Base-by-base conservation (phyloP, 306 rosid species). In the Gastrolobium villosum region DNA sequence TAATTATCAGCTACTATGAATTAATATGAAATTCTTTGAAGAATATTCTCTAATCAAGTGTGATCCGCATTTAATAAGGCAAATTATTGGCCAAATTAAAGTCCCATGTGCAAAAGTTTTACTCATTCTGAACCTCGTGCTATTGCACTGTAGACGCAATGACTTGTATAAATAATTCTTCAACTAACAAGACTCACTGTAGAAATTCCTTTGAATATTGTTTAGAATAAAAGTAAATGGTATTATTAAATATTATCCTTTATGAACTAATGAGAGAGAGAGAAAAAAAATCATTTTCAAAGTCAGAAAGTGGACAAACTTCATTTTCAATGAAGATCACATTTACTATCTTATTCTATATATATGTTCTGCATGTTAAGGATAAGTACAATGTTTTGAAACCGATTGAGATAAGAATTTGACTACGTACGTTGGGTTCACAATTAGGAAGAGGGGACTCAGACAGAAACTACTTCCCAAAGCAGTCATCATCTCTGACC, bases 251-350 rank as follows among this genome's bases (percentile, higher is more conserved):
- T 55, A 53, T 41, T 74, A 64, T 11, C 65, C 64, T 61, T 20
- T 44, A 43, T 30, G 79, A 59, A 15, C 52, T 4, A 54, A 26
- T 30, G 6, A 55, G 28, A 57, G 68, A 46, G 31, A 2, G 60
- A 40, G 46, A 65, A 69, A 49, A 34, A 7, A 34, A 46, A 60
- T 50, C 63, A 15, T 55, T 65, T 82, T 79, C 57, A 72, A 41
- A 77, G 65, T 64, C 69, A 49, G 11, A 70, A 37, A 10, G 56
- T 5, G 15, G 66, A 67, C 81, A 11, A 70, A 83, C 62, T 81
- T 88, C 79, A 20, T 83, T 88, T 78, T 84, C 86, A 78, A 52
- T 43, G 61, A 67, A 62, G 72, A 76, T 83, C 60, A 60, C 81
- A 62, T 82, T 57, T 55, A 8, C 6, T 67, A 59, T 39, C 45